Base-by-base conservation (phyloP, 2,329 filamentous ascomycete species). In the Penicillium italicum region DNA sequence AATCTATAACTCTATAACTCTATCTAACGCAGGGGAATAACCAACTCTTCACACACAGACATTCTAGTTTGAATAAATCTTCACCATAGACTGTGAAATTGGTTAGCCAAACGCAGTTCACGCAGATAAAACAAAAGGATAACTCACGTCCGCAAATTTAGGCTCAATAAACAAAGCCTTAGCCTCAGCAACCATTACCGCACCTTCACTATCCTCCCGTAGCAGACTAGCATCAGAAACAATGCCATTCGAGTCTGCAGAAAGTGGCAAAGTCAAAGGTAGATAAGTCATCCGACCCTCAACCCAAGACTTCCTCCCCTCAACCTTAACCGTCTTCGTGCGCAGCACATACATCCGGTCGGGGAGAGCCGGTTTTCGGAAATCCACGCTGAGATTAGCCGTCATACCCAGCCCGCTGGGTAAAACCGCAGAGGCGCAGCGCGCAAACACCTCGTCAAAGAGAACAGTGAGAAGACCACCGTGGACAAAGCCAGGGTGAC, bases 161-260 rank as follows among this genome's bases (percentile, higher is more conserved):
- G 72, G 72, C 61, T 74, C 70, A 34, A 74, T 57, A 61, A 74
- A 74, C 64, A 74, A 66, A 37, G 71, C 71, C 58, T 62, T 71
- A n/a, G 63, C 70, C 61, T 74, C 70, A 12, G 70, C 66, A 50
- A 72, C 69, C 62, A 71, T 62, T 26, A 68, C 62, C 3, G 59
- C 53, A 10, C 59, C 60, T 38, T 69, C 68, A 42, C 55, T 52
- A 18, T 64, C 60, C 44, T 62, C 62, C 7, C 38, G 55, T 24
- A 60, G 51, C 31, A 58, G 36, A 6, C 55, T 58, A 36, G 57
- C 11, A 53, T 65, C 62, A 11, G 50, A 8, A 2, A 54, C 50
- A 5, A 62, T 5, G n/a, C 22, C 31, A n/a, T 36, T 22, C 1
- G 31, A 38, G 30, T 65, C 59, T 2, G 40, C 24, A 34, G 46